Percentiles rank a stretch among this genome's conserved stretches.
Evolutionary conservation across 768 basidiomycete species (phyloP).

Genomic region (Suillus weaverae): DNA sequence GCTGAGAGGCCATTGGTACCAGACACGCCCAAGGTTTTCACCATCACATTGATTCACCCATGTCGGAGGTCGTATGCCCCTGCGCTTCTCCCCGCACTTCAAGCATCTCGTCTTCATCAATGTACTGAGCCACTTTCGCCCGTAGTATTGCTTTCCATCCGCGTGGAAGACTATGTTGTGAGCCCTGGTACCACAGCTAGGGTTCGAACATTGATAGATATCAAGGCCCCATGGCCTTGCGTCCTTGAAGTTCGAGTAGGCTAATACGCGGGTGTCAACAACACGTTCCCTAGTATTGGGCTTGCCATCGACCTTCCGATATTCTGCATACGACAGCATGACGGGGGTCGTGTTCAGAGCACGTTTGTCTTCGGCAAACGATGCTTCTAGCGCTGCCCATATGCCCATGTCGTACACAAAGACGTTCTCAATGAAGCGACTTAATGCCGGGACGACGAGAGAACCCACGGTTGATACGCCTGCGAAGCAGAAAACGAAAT

Average conservation of each 20-base stretch:
- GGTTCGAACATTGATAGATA: background rate
- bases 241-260: background rate
- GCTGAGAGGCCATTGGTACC: background rate
- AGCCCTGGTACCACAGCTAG: background rate
- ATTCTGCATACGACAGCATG: background rate
- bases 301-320: too few relatives aligned
- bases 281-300: too few relatives aligned
- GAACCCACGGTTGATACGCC: too few relatives aligned
- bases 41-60: background rate
- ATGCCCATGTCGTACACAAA: background rate
- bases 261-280: background rate
- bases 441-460: background rate
- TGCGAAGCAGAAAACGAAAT: too few relatives aligned
- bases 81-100: background rate
- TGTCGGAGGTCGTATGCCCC: background rate
- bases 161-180: background rate
- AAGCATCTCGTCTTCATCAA: background rate
- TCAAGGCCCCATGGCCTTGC: slow-evolving; percentile 1
- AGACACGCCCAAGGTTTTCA: background rate
- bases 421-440: background rate
- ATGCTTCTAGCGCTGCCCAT: background rate
- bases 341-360: background rate
- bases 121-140: background rate
- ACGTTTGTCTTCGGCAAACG: background rate
- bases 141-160: background rate